Percentiles rank a stretch among this genome's conserved stretches.
Conservation (phyloP, 768 basidiomycete genomes). For the Coprinopsis cinerea region DNA sequence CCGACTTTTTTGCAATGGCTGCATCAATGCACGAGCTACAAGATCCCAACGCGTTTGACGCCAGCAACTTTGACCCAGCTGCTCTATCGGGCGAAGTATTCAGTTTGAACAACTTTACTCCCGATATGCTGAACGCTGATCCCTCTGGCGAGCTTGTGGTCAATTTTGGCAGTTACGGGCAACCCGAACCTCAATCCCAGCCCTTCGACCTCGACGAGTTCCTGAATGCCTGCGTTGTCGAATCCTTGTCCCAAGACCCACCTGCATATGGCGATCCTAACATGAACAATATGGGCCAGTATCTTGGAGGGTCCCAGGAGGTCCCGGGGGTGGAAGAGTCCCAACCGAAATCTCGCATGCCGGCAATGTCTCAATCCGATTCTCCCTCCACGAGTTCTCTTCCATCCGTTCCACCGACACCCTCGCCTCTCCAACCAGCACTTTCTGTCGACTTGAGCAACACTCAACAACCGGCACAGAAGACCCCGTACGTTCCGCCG, state of each 20-base stretch:
- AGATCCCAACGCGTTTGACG: not conserved
- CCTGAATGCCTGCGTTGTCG: not conserved
- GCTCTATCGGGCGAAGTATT: not conserved
- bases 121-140: not conserved
- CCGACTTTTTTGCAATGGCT: not conserved
- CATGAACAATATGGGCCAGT: too few relatives aligned
- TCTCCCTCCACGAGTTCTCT: conserved; percentile 2
- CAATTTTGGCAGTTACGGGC: not conserved
- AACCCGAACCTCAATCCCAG: not conserved
- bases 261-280: too few relatives aligned
- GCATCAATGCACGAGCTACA: not conserved
- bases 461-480: not conserved
- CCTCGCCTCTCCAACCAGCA: conserved; percentile 4
- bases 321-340: too few relatives aligned
- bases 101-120: not conserved
- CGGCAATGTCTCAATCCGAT: not conserved
- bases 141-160: not conserved
- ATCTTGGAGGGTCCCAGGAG: too few relatives aligned
- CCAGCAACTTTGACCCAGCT: not conserved
- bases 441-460: conserved; percentile 7
- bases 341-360: not conserved
- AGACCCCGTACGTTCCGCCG: conserved; percentile 44
- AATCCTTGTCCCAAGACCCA: not conserved
- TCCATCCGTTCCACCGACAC: not conserved
- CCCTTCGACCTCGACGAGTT: not conserved